Base-by-base conservation (phyloP, 169 alveolate species). In the Sarcocystis neurona region DNA sequence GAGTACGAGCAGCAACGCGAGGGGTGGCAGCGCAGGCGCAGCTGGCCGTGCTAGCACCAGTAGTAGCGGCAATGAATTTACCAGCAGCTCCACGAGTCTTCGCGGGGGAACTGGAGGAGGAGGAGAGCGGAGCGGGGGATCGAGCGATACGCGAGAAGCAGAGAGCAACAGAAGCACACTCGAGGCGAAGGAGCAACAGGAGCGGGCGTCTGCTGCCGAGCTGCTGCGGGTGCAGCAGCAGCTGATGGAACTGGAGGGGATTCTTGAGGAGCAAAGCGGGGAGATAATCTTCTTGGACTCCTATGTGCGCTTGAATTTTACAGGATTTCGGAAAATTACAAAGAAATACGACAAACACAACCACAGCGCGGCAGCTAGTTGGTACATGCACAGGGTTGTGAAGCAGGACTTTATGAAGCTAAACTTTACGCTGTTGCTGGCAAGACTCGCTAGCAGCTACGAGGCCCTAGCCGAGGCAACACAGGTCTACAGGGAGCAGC, bases 261-360 rank as follows among this genome's bases (percentile, higher is more conserved):
- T 89, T 32, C 88, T 93, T 3, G 93, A 89, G 15, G 87, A 53
- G 30, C 87, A 89, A 82, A 92, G 94, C 47, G 79, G 87, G 41
- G 93, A 88, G 27, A 74, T 94, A 23, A 79, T 92, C 32, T 93
- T 94, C 66, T 43, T 94, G 15, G 94, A 94, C 39, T 91, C 93
- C 20, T 94, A 90, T 70, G 91, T 79, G 39, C 88, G 92, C 34
- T 50, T 93, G 15, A 94, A 94, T 44, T 94, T 92, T 80, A 94
- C 93, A 0, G 97, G 95, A 0, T 94, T 94, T 70, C 85, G 94
- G n/a, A 94, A 94, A 80, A 94, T 94, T 39, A 93, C 97, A 18
- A 94, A 93, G 84, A 94, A 94, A 46, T 94, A 91, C 72, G 96
- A 94, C 79, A 94, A 94, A 50, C 94, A 92, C 77, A 93, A 92